Conservation (phyloP, 164 flowering plant genomes). For the Aristolochia californica region DNA sequence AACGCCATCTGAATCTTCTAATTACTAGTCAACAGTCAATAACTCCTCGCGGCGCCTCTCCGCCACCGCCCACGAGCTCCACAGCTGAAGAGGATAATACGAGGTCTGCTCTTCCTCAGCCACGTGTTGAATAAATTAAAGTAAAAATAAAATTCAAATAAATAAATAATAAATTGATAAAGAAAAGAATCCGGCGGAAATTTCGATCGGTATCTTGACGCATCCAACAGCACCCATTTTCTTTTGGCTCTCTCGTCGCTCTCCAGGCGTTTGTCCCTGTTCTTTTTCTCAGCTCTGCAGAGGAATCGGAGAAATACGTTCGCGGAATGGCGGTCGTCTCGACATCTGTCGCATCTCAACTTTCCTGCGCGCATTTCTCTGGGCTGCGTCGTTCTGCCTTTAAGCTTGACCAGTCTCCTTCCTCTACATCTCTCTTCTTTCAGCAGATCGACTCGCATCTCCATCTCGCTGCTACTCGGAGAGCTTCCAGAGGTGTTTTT, state of each 20-base stretch:
- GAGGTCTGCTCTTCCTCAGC: too few species aligned
- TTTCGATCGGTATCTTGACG: neutral
- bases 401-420: slow-evolving; percentile 23
- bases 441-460: slow-evolving; percentile 32
- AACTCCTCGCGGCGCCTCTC: too few species aligned
- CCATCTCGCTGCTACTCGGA: slow-evolving; percentile 16
- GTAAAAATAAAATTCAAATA: too few species aligned
- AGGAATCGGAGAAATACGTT: neutral
- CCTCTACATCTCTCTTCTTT: slow-evolving; percentile 25
- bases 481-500: slow-evolving; percentile 33
- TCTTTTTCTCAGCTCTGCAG: neutral
- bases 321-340: slow-evolving; percentile 53
- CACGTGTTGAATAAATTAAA: too few species aligned
- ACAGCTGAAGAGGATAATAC: too few species aligned
- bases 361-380: slow-evolving; percentile 26
- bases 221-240: neutral
- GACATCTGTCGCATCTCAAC: slow-evolving; percentile 43
- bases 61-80: too few species aligned
- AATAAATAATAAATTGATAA: too few species aligned
- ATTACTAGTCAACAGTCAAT: too few species aligned
- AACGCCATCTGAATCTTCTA: too few species aligned
- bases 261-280: neutral
- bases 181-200: neutral
- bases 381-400: slow-evolving; percentile 37
- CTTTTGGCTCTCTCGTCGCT: too few species aligned